Evolutionary conservation across 495 filamentous ascomycete genomes (phyloP).

Genomic region (Astrothelium macrocarpum): DNA sequence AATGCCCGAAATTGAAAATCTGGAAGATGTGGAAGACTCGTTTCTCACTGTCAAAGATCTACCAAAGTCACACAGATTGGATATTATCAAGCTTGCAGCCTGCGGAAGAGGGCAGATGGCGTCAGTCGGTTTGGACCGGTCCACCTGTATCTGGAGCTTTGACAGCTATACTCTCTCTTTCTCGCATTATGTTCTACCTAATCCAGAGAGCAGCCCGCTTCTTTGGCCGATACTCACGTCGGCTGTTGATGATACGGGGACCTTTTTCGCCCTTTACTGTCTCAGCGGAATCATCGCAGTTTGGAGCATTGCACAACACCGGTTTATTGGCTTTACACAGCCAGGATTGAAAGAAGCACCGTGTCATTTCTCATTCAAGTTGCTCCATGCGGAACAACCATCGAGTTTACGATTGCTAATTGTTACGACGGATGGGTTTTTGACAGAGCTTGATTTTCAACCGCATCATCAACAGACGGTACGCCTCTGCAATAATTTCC

Average conservation of each 20-base stretch:
- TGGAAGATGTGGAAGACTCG: constrained; percentile 31
- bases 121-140: constrained; percentile 56
- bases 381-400: constrained; percentile 7
- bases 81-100: constrained; percentile 50
- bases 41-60: constrained; percentile 50
- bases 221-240: constrained; percentile 51
- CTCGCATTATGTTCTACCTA: constrained; percentile 31
- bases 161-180: constrained; percentile 24
- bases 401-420: constrained; percentile 29
- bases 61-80: constrained; percentile 49
- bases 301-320: constrained; percentile 46
- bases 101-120: constrained; percentile 50
- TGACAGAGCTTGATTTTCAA: constrained; percentile 40
- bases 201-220: constrained; percentile 26
- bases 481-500: neutral
- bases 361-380: constrained; percentile 48
- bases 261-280: constrained; percentile 56
- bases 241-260: constrained; percentile 48
- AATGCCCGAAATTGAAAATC: constrained; percentile 25
- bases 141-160: constrained; percentile 46
- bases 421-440: constrained; percentile 47
- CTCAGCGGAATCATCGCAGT: constrained; percentile 43
- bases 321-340: constrained; percentile 33
- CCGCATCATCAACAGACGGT: constrained; percentile 13
- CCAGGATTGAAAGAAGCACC: constrained; percentile 44